Base-by-base conservation (phyloP, 2,329 filamentous ascomycete genomes). In the Pleurostoma richardsiae region DNA sequence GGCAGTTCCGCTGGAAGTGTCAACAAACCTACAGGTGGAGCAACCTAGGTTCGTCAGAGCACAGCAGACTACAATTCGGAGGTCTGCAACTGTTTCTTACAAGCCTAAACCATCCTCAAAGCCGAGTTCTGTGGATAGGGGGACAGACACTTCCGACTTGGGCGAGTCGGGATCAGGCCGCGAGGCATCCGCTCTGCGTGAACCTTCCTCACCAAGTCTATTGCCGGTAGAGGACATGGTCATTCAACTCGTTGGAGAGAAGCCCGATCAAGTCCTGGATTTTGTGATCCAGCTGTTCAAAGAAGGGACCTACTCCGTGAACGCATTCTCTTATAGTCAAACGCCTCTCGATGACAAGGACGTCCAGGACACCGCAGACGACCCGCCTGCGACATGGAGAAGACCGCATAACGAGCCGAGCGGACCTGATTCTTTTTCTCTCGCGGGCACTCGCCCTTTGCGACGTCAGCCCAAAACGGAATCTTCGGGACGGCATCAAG, bases 171-270 rank as follows among this genome's bases (percentile, higher is more conserved):
- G 8, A 8, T 36, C 33, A 36, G 33, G n/a, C 8, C 8, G n/a
- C 8, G 8, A 45, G 29, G 46, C 59, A 10, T 29, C 50, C 1
- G 51, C 54, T 10, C 39, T 49, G 6, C 46, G 59, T 6, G 48
- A 56, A 11, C 45, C 57, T 0, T 70, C 71, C 38, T 63, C 69
- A 31, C 65, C 74, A 1, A 68, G 80, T 1, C 64, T 85, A 27
- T 72, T 76, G 0, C 61, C 80, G 39, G 55, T 68, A 0, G 82
- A 85, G 54, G 76, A 85, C 50, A 56, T 83, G 2, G 68, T 83
- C 3, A 66, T 85, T 28, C 68, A 77, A 41, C 72, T 84, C 46
- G 73, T 70, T 10, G 68, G 72, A 6, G 70, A 71, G 2, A 59
- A 62, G 1, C 56, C 59, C 0, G 68, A 77, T 49, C 49, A 59